Evolutionary conservation across 768 basidiomycete genomes (phyloP), one percentile per base, ranked within the genome.

Genomic region (Mycena epipterygia): DNA sequence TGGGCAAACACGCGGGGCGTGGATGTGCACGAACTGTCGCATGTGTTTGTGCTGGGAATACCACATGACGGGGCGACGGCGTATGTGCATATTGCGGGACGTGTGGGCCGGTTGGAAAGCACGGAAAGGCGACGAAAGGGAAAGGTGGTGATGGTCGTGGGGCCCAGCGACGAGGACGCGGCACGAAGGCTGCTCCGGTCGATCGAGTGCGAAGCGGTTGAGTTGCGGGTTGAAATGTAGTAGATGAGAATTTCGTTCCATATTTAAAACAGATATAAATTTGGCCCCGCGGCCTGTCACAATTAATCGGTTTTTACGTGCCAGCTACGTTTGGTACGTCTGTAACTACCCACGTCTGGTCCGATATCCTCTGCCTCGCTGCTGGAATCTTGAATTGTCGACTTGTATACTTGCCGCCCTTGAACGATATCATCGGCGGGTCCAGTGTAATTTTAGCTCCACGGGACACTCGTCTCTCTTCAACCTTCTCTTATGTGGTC

Each of bases 11-110:
- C 88, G 39, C 89, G 94, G 55, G 93, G 93, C 30, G 79, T 95
- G 56, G 93, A 95, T 81, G 79, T 95, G 59, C 90, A 90, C 13
- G 86, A 85, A 69, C 82, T 95, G 74, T 88, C 88, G 53, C 93
- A 94, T 76, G 93, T 95, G 23, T 94, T 95, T 77, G 82, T 94
- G 57, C 79, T 92, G 51, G 93, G 93, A 5, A 80, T 91, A 3
- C 86, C 89, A 8, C 86, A 87, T 67, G 86, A 83, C 33, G 85
- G 83, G 33, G 77, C 77, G 73, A 79, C 81, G 14, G 86, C 83
- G 44, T 95, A 95, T 77, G 68, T 90, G 72, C 93, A 95, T 74
- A 81, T 90, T 46, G 89, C 91, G 7, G 93, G 94, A 17, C 89
- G 93, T 16, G 91, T 91, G n/a, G 92, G 93, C 25, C 86, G 93